Evolutionary conservation across 2,329 filamentous ascomycete genomes (phyloP).

Genomic region (Chaetomiaceae sp.): DNA sequence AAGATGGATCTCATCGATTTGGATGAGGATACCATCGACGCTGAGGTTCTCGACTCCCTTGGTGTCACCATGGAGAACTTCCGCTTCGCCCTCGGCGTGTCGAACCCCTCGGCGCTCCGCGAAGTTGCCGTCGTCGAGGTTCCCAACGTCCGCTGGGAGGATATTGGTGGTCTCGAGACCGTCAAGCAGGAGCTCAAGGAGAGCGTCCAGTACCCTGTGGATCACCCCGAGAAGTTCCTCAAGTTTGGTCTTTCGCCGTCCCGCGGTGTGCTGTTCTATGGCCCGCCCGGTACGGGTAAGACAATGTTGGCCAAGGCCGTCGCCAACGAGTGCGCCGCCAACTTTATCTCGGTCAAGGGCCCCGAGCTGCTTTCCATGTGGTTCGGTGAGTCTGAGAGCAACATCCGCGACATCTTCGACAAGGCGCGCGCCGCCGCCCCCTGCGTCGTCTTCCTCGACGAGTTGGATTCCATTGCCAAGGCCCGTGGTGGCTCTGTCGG

Average conservation of each 20-base stretch:
- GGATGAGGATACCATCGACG: conserved; percentile 98
- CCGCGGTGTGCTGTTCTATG: conserved; percentile 97
- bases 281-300: conserved; percentile 99
- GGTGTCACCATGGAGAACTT: conserved; percentile 99
- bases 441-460: conserved; percentile 97
- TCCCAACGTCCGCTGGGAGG: conserved; percentile 98
- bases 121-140: conserved; percentile 99
- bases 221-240: conserved; percentile 99
- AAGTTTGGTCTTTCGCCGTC: conserved; percentile 98
- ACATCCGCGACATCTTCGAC: conserved; percentile 99
- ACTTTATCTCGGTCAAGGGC: conserved; percentile 99
- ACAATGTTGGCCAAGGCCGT: conserved; percentile 99
- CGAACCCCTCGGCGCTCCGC: conserved; percentile 96
- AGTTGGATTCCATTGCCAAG: conserved; percentile 98
- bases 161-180: conserved; percentile 95
- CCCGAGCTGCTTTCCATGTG: conserved; percentile 99
- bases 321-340: conserved; percentile 97
- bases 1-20: conserved; percentile 99
- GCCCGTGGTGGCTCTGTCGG: conserved; percentile 94
- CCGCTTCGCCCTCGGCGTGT: conserved; percentile 95
- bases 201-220: conserved; percentile 97
- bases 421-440: conserved; percentile 97
- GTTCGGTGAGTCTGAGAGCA: conserved; percentile 99
- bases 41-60: conserved; percentile 94
- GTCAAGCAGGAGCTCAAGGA: conserved; percentile 99